These are phyloP conservation scores for Malus asiatica DNA, from an alignment of 306 rosid genomes.

Conservation along the genomic window DNA sequence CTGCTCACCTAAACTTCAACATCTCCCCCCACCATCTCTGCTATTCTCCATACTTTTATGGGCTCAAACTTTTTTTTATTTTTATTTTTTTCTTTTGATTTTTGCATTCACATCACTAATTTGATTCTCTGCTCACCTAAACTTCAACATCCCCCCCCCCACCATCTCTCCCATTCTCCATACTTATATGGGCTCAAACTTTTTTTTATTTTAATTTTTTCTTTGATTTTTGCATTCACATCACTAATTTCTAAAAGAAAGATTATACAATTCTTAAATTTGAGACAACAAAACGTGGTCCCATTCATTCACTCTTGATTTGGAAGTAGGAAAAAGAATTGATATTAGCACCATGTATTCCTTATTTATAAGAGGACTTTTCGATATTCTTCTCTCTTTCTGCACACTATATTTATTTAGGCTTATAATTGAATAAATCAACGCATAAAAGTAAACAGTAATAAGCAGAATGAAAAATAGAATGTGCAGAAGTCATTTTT, in stretches of 20 bases:
- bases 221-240: conserved; percentile 6
- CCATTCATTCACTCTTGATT: not conserved
- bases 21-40: conserved; percentile 1
- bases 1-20: conserved; percentile 22
- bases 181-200: not conserved
- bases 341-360: too few species aligned
- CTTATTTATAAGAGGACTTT: too few species aligned
- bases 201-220: not conserved
- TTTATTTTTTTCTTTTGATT: not conserved
- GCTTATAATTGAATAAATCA: too few species aligned
- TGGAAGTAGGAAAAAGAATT: too few species aligned
- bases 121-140: conserved; percentile 34
- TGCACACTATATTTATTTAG: too few species aligned
- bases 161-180: not conserved
- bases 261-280: not conserved
- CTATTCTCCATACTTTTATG: not conserved
- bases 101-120: conserved; percentile 7
- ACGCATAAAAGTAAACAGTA: too few species aligned
- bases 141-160: conserved; percentile 7
- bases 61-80: not conserved
- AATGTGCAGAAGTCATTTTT: too few species aligned
- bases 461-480: too few species aligned
- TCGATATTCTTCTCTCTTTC: too few species aligned
- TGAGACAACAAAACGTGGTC: not conserved
- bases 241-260: not conserved